These are phyloP conservation scores for Teratosphaeria epicoccoides DNA, from an alignment of 2,329 filamentous ascomycete species.

Conservation along the genomic window DNA sequence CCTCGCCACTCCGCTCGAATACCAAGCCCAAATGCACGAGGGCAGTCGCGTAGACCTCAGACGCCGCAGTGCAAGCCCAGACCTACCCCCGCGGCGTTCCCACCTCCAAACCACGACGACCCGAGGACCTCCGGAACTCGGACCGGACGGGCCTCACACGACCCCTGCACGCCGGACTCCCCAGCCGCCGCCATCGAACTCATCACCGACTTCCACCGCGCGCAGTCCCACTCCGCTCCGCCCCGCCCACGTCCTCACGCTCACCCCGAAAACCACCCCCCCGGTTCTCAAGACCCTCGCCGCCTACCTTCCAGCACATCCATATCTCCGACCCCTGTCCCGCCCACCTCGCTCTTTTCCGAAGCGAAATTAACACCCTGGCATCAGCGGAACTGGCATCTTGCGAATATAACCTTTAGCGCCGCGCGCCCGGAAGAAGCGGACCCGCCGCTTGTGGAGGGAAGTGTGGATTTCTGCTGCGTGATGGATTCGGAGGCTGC, in stretches of 20 bases:
- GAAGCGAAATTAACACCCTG: background rate
- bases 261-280: background rate
- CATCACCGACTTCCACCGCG: background rate
- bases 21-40: no score
- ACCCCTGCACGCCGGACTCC: no score
- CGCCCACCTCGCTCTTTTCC: background rate
- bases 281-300: background rate
- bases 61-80: no score
- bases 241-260: background rate
- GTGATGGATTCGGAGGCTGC: background rate
- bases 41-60: no score
- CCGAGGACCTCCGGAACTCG: background rate
- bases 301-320: background rate
- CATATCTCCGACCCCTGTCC: background rate
- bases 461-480: background rate
- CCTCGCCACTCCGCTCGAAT: no score
- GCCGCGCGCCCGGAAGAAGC: background rate
- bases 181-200: background rate
- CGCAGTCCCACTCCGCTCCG: background rate
- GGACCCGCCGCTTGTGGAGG: background rate
- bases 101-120: no score
- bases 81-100: no score
- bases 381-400: background rate
- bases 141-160: no score
- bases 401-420: background rate